Evolutionary conservation across 2,329 filamentous ascomycete species (phyloP), one percentile per base, ranked within the genome.

Genomic region (Fusarium sp.): DNA sequence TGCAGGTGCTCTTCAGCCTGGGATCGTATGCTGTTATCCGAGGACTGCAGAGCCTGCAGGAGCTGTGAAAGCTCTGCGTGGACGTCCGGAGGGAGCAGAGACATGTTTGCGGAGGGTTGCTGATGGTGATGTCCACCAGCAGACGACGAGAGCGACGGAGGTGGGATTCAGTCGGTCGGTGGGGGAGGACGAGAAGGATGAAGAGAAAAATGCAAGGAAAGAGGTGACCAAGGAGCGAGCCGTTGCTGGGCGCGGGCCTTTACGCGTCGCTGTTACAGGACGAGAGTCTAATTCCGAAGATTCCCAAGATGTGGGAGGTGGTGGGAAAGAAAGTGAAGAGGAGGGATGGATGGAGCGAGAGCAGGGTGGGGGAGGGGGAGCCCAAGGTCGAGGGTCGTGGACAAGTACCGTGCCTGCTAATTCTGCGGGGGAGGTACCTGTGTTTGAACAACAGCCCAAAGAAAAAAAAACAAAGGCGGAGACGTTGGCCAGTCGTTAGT

Each of bases 1-100:
- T 94, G 94, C 72, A 99, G 87, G 82, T 95, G 93, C 75, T 97
- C 94, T 84, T 99, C 96, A 62, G 96, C 96, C 83, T 94, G 91
- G 34, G 93, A 91, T 81, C 96, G 93, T 78, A 94, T 89, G 67
- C 88, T 88, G 85, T 99, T 99, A 85, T 99, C 96, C 78, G 94
- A 86, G 57, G 94, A 96, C 85, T 96, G 93, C 75, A 99, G 90
- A 77, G 93, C 95, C 85, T 93, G 91, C 82, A 99, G 89, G 77
- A 99, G 91, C 89, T 95, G 93, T 75, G 89, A 88, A 80, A 99
- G 92, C 85, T 96, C 94, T 78, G 91, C 89, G 83, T 96, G 93
- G 80, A 96, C 89, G 81, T 98, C 94, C 76, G 93, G 87, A 75
- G 95, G 92, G 52, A 98, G 91, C 77, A 98, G 85, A 83, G 96